phyloP scores from a whole-genome alignment of 768 basidiomycete species.

The Mycena rosella region DNA sequence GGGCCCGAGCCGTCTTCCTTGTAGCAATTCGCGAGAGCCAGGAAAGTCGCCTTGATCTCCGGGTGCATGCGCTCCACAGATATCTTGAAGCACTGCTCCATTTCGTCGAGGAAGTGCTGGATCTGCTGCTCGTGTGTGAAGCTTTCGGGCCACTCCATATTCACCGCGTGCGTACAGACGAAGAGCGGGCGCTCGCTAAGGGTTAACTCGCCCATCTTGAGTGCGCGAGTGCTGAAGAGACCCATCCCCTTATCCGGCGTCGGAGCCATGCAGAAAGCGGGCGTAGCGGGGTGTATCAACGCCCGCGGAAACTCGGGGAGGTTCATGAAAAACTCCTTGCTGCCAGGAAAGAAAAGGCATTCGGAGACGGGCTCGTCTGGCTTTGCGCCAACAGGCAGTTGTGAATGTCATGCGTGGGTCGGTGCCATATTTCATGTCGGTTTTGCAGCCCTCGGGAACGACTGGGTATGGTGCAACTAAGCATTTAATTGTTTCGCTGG shows the following conservation, averaged over 20 bases:
- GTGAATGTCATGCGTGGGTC: conserved; percentile 9
- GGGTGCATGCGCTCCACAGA: too few relatives aligned
- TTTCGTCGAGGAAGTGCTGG: conserved; percentile 27
- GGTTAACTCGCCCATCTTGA: conserved; percentile 49
- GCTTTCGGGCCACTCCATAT: background rate
- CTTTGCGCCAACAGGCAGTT: conserved; percentile 2
- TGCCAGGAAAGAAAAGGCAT: conserved; percentile 26
- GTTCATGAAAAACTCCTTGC: conserved; percentile 23
- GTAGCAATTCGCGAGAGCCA: too few relatives aligned
- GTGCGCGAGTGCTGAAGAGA: conserved; percentile 46
- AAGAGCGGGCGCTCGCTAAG: conserved; percentile 54
- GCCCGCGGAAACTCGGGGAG: conserved; percentile 34
- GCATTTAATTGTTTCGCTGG: background rate
- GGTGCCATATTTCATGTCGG: background rate
- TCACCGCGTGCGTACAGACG: conserved; percentile 39
- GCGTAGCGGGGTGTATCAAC: conserved; percentile 22
- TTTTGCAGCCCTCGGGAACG: background rate
- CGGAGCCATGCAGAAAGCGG: conserved; percentile 28
- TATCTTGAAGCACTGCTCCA: conserved; percentile 39
- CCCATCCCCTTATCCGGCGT: conserved; percentile 43
- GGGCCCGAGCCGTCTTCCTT: too few relatives aligned
- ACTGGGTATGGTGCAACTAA: background rate
- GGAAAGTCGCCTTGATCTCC: too few relatives aligned
- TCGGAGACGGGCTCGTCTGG: conserved; percentile 19
- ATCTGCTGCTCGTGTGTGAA: background rate